These are phyloP conservation scores for Fragilaria radians DNA, from an alignment of 108 stramenopile species.

Conservation along the genomic window DNA sequence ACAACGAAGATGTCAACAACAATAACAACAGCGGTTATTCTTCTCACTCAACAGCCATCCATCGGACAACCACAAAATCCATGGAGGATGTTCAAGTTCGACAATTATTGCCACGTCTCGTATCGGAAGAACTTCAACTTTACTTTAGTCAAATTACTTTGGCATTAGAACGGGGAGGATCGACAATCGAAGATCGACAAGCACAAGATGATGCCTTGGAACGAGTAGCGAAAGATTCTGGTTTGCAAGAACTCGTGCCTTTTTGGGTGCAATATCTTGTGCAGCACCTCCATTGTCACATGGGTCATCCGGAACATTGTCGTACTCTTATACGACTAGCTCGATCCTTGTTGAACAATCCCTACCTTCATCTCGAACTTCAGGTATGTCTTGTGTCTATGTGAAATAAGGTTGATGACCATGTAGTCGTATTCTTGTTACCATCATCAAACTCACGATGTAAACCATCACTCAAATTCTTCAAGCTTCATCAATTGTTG, in stretches of 20 bases:
- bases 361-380: conserved; percentile 73
- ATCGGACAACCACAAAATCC: no score
- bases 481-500: conserved; percentile 78
- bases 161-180: conserved; percentile 45
- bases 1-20: no score
- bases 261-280: conserved; percentile 65
- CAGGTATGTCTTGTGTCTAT: conserved; percentile 51
- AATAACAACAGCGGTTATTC: background rate
- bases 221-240: conserved; percentile 39
- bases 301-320: conserved; percentile 54
- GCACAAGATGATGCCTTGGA: conserved; percentile 39
- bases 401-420: conserved; percentile 1
- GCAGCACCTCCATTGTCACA: conserved; percentile 47
- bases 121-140: conserved; percentile 77
- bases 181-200: conserved; percentile 23
- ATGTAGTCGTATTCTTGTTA: background rate
- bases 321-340: conserved; percentile 53
- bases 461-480: no score
- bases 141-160: conserved; percentile 65
- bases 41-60: conserved; percentile 6
- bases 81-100: conserved; percentile 51
- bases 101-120: conserved; percentile 63
- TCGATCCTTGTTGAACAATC: conserved; percentile 60
- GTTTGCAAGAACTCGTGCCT: conserved; percentile 78
- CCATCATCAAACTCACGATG: no score